Conservation (phyloP, 345 rosid genomes). For the Noccaea caerulescens region DNA sequence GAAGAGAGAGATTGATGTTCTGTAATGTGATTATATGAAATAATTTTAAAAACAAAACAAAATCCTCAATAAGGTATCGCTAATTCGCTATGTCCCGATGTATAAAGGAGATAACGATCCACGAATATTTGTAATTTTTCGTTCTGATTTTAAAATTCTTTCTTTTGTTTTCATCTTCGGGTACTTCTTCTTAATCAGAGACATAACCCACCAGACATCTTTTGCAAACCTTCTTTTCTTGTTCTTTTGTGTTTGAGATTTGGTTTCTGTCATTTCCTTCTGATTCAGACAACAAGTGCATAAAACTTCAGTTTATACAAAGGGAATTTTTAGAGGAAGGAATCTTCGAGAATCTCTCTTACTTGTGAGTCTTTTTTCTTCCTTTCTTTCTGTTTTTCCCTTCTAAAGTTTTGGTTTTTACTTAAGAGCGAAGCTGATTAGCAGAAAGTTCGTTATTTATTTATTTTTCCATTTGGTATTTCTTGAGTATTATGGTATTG, state of each 20-base stretch:
- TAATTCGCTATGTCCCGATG: conserved; percentile 31
- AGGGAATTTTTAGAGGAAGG: conserved; percentile 33
- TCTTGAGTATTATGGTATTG: conserved; percentile 37
- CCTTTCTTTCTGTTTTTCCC: conserved; percentile 10
- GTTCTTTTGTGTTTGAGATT: conserved; percentile 23
- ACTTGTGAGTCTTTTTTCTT: conserved; percentile 42
- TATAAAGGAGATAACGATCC: conserved; percentile 39
- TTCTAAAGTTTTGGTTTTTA: conserved; percentile 26
- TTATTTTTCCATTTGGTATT: background rate
- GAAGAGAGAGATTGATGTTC: conserved; percentile 35
- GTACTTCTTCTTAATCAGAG: conserved; percentile 22
- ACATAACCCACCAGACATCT: conserved; percentile 33
- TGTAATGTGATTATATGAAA: conserved; percentile 21
- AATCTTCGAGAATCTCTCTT: conserved; percentile 34
- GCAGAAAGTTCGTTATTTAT: background rate
- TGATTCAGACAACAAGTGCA: conserved; percentile 41
- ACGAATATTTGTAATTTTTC: conserved; percentile 25
- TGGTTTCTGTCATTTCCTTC: conserved; percentile 37
- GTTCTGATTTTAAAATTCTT: background rate
- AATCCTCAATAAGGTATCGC: background rate
- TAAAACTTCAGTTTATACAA: background rate
- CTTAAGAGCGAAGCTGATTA: conserved; percentile 24
- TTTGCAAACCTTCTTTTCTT: conserved; percentile 28
- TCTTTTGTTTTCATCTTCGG: conserved; percentile 19
- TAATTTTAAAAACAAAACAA: conserved; percentile 9